Evolutionary conservation across 2,329 filamentous ascomycete genomes (phyloP).

Genomic region (Byssochlamys sp.): DNA sequence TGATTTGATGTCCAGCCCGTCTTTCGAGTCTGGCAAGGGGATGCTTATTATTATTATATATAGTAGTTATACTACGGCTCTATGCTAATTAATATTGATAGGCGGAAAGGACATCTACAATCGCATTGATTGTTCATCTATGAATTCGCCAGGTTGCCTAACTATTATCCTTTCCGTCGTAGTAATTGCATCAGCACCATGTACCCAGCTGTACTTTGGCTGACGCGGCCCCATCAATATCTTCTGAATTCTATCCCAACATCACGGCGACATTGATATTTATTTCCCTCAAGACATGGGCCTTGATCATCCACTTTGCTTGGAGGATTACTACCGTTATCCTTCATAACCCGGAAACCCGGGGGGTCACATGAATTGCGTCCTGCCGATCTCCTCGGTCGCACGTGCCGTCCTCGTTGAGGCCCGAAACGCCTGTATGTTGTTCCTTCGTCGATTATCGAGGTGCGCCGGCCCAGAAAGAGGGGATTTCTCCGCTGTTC

Average conservation of each 20-base stretch:
- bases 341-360: neutral
- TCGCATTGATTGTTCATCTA: neutral
- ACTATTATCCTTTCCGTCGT: neutral
- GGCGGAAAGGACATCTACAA: neutral
- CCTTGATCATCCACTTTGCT: neutral
- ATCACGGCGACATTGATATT: neutral
- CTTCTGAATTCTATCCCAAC: neutral
- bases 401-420: neutral
- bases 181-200: neutral
- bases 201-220: neutral
- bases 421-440: neutral
- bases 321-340: neutral
- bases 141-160: neutral
- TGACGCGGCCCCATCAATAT: neutral
- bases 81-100: neutral
- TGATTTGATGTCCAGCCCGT: neutral
- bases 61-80: no score
- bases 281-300: neutral
- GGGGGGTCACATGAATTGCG: neutral
- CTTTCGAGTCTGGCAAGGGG: neutral
- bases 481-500: neutral
- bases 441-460: neutral
- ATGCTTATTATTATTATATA: neutral
- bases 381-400: neutral
- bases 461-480: neutral